A percentile compares a stretch with the other conserved stretches of the same genome.
Evolutionary conservation across 2,329 filamentous ascomycete genomes (phyloP).

Genomic region (Aureobasidium sp.): DNA sequence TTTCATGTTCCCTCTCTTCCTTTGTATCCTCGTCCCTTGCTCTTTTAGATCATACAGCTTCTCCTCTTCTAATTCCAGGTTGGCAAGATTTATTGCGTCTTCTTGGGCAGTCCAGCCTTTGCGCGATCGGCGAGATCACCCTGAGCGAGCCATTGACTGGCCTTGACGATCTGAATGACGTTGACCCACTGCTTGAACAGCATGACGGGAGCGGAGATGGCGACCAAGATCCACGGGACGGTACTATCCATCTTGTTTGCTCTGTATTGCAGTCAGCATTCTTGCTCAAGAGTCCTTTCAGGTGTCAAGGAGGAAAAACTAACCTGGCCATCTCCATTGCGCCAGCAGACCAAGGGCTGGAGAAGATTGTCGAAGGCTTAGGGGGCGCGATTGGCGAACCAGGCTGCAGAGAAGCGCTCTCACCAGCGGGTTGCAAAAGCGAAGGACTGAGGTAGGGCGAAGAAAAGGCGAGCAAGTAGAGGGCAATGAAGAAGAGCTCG

Average conservation of each 20-base stretch:
- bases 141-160: slow-evolving; percentile 84
- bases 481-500: slow-evolving; percentile 94
- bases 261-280: slow-evolving; percentile 19
- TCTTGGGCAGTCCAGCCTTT: slow-evolving; percentile 24
- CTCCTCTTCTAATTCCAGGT: not conserved
- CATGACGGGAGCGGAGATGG: slow-evolving; percentile 80
- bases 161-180: slow-evolving; percentile 86
- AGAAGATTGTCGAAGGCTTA: slow-evolving; percentile 65
- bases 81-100: slow-evolving; percentile 1
- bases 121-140: slow-evolving; percentile 66
- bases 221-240: slow-evolving; percentile 70
- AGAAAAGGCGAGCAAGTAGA: slow-evolving; percentile 96
- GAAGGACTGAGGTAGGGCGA: slow-evolving; percentile 82
- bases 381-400: slow-evolving; percentile 59
- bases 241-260: slow-evolving; percentile 69
- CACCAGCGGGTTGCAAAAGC: slow-evolving; percentile 50
- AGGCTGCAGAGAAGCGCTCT: slow-evolving; percentile 46
- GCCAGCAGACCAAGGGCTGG: slow-evolving; percentile 83
- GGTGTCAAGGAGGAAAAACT: slow-evolving; percentile 5
- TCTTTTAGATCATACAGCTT: not conserved
- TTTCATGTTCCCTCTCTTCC: too few relatives aligned
- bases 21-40: not conserved
- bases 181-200: slow-evolving; percentile 88
- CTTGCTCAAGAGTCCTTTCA: not conserved
- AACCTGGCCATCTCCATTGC: slow-evolving; percentile 79